These are phyloP conservation scores for Besnoitia besnoiti DNA, from an alignment of 169 alveolate genomes.

Conservation along the genomic window DNA sequence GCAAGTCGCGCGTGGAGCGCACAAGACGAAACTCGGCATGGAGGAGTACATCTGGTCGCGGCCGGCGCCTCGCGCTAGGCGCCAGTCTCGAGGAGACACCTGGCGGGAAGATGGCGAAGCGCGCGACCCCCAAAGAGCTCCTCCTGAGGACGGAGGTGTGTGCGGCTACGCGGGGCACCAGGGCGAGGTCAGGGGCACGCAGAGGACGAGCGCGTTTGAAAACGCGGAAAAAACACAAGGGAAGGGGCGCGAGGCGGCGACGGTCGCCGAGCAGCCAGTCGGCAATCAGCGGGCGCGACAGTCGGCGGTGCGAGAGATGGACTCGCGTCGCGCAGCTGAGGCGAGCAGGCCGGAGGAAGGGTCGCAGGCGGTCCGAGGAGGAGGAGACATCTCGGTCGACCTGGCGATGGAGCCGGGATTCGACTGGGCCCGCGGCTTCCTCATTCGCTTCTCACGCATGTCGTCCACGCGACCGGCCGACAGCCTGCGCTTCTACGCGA, in stretches of 20 bases:
- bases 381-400: slow-evolving; percentile 3
- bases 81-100: background rate
- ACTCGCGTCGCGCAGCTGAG: background rate
- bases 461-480: slow-evolving; percentile 39
- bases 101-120: background rate
- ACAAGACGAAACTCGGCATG: background rate
- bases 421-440: slow-evolving; percentile 49
- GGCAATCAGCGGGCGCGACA: background rate
- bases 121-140: background rate
- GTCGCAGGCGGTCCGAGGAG: background rate
- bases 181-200: too few relatives aligned
- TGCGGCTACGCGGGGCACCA: too few relatives aligned
- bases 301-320: background rate
- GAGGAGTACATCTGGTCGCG: background rate
- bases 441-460: slow-evolving; percentile 52
- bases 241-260: background rate
- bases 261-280: background rate
- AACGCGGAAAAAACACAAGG: too few relatives aligned
- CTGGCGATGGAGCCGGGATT: slow-evolving; percentile 17
- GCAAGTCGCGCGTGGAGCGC: background rate
- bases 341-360: background rate
- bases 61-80: background rate
- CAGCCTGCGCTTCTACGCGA: slow-evolving; percentile 39
- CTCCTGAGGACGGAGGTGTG: too few relatives aligned
- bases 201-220: too few relatives aligned